These are phyloP conservation scores for Nothophaeocryptopus gaeumannii DNA, from an alignment of 2,329 filamentous ascomycete species.

Conservation along the genomic window DNA sequence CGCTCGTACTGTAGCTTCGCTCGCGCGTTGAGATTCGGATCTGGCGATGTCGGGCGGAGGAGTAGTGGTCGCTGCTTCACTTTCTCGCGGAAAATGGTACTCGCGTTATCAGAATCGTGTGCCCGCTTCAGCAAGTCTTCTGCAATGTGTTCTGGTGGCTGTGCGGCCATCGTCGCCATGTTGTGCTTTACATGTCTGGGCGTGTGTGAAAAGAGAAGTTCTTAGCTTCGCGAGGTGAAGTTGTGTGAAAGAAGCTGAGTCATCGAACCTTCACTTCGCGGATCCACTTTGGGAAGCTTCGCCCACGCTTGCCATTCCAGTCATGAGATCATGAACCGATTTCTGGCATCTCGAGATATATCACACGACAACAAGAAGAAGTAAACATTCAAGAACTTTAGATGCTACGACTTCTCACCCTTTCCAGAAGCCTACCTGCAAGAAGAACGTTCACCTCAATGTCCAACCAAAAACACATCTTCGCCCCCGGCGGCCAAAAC, in stretches of 20 bases:
- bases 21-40: slow-evolving; percentile 53
- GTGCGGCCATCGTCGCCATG: slow-evolving; percentile 24
- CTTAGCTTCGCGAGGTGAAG: too few species aligned
- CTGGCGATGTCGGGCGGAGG: slow-evolving; percentile 73
- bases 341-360: too few species aligned
- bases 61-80: slow-evolving; percentile 78
- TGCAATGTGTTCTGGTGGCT: slow-evolving; percentile 31
- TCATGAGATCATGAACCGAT: too few species aligned
- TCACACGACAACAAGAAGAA: too few species aligned
- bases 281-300: too few species aligned
- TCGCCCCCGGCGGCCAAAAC: slow-evolving; percentile 63
- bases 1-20: slow-evolving; percentile 39
- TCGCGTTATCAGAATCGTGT: slow-evolving; percentile 70
- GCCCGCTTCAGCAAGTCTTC: slow-evolving; percentile 70
- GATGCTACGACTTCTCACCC: too few species aligned
- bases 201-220: too few species aligned
- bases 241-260: too few species aligned
- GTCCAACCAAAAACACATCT: slow-evolving; percentile 42
- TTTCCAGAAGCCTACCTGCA: neutral
- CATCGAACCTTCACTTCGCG: too few species aligned
- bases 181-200: slow-evolving; percentile 7
- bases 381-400: too few species aligned
- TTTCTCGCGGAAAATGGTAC: slow-evolving; percentile 74
- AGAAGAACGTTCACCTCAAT: slow-evolving; percentile 18
- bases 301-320: too few species aligned